Evolutionary conservation across 345 rosid species (phyloP), one percentile per base, ranked within the genome.

Genomic region (Punica granatum): DNA sequence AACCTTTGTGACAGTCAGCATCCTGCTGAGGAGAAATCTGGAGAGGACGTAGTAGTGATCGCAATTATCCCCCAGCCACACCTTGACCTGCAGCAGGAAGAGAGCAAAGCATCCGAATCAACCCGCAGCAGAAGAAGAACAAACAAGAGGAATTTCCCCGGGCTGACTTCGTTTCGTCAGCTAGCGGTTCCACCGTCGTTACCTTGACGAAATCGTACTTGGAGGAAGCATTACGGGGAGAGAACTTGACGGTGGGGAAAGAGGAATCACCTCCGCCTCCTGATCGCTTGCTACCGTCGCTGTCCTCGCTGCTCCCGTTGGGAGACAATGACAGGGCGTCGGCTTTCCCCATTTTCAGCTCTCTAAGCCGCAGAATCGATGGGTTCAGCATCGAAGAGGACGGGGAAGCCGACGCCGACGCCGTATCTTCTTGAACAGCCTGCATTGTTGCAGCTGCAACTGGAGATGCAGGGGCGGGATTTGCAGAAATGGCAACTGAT

Each of bases 1-100:
- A 36, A 92, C 99, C 98, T 94, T 94, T 44, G 99, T 94, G 26
- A 94, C 99, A 21, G 99, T 94, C 71, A 94, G 72, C 96, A 84
- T 94, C 80, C 99, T 89, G 73, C 97, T 88, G 43, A 94, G 90
- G 66, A 94, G 83, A 73, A 94, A 94, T 30, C 99, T 86, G 78
- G 97, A 94, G 25, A 94, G 80, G 43, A 94, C 98, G 73, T 91
- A 94, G 81, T 88, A 94, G 73, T 93, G 98, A 78, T 93, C 95
- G 7, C 96, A 95, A 70, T 91, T 83, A 73, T 93, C 95, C 62
- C 98, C 98, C 53, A 93, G 83, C 98, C 99, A 93, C 44, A 91
- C 99, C 72, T 91, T 94, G 31, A 90, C 97, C 98, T 92, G 74
- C n/a, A 30, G 21, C 11, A 13, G 37, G n/a, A 60, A 44, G 51